Conservation (phyloP, 2,329 filamentous ascomycete species). For the Tolypocladium nubicola region DNA sequence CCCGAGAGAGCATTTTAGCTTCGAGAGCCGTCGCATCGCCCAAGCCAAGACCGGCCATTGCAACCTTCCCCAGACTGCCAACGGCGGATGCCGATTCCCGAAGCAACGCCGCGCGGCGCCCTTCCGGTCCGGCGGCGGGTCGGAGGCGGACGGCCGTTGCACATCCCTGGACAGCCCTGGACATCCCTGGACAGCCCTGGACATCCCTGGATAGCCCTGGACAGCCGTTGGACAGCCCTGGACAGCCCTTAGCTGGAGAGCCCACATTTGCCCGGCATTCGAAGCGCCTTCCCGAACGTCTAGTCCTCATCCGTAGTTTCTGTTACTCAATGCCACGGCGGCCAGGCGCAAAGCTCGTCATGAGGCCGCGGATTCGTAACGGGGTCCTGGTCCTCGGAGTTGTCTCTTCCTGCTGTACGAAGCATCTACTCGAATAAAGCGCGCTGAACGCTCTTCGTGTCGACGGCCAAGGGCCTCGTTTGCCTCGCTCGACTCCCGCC, state of each 20-base stretch:
- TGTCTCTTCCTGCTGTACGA: not conserved
- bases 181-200: not conserved
- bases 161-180: too few relatives aligned
- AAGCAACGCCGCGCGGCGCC: not conserved
- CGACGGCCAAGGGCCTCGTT: not conserved
- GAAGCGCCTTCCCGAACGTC: not conserved
- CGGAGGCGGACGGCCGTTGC: not conserved
- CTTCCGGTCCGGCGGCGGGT: not conserved
- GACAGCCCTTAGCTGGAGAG: too few relatives aligned
- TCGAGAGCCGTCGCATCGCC: too few relatives aligned
- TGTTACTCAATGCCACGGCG: not conserved
- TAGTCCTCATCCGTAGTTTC: not conserved
- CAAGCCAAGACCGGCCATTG: too few relatives aligned
- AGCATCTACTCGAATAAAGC: too few relatives aligned
- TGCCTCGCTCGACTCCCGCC: too few relatives aligned
- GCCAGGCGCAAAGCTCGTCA: not conserved
- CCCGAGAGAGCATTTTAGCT: too few relatives aligned
- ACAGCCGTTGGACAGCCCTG: not conserved
- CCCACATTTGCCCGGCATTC: not conserved
- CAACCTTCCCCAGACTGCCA: too few relatives aligned
- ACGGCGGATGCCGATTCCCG: not conserved
- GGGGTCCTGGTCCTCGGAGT: not conserved
- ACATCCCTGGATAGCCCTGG: too few relatives aligned
- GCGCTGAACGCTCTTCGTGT: not conserved
- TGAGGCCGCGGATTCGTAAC: not conserved